Evolutionary conservation across 1,139 yeast species (phyloP), one percentile per base, ranked within the genome.

Genomic region (Eremothecium coryli): DNA sequence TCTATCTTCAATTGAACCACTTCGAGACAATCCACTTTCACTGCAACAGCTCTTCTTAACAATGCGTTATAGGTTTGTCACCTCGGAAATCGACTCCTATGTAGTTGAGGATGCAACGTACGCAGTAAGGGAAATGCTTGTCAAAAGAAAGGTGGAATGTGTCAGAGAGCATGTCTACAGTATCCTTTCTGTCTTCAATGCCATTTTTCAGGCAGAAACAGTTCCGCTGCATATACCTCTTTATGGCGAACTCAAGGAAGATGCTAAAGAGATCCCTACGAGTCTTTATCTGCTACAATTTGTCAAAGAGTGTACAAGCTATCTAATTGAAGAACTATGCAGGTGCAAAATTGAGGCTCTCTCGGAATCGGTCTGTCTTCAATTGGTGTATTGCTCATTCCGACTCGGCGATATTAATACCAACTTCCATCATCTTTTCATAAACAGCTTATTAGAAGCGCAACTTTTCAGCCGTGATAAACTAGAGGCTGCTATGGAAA

Each of bases 81-180:
- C 64, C 26, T 64, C 62, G 38, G 86, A 85, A 48, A 61, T 82
- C 36, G 64, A 70, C 0, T 70, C 76, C 5, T 53, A 48, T 33
- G 38, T 49, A 11, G 23, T 65, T 77, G 29, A 86, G 82, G 0
- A 61, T 79, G 41, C 66, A 66, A 32, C 63, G 61, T 43, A 64
- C 60, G 47, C 66, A 59, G 29, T 53, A 45, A 37, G 54, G 37
- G 78, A 81, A 42, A 74, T 78, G 40, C 82, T 78, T 50, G 63
- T 86, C 38, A 86, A 86, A 48, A 64, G 94, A 43, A 79, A 72
- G 49, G 70, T 86, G 30, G 97, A 90, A 55, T 73, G 82, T 4
- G 76, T 82, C 42, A 67, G 98, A 52, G 96, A 88, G 54, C 70
- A 36, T 48, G 49, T 46, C 27, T 51, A 41, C 43, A 54, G 48